phyloP scores from a whole-genome alignment of 768 basidiomycete species.

The Mycena olivaceomarginata region DNA sequence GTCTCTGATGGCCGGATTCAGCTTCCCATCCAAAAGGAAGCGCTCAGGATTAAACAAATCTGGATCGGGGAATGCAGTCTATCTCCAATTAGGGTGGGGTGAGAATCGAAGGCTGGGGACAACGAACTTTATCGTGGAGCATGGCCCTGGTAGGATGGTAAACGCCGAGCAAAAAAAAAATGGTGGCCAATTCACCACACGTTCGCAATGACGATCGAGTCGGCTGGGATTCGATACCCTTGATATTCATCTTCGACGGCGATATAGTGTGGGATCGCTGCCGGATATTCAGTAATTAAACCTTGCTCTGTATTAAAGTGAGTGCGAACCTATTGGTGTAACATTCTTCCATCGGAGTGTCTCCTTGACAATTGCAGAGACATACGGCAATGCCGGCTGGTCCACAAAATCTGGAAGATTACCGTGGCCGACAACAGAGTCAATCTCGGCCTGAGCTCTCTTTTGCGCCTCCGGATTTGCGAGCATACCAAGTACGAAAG shows the following conservation, averaged over 20 bases:
- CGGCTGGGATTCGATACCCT: conserved; percentile 53
- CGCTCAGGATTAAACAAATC: conserved; percentile 55
- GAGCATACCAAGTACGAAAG: conserved; percentile 1
- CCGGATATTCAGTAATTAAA: no score
- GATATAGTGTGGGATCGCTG: no score
- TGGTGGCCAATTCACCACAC: conserved; percentile 46
- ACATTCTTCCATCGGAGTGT: background rate
- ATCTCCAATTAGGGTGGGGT: background rate
- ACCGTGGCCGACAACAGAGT: background rate
- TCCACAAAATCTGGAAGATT: background rate
- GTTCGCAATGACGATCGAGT: conserved; percentile 53
- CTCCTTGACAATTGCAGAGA: background rate
- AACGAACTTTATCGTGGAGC: conserved; percentile 32
- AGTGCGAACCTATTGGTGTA: conserved; percentile 1
- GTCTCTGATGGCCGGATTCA: conserved; percentile 11
- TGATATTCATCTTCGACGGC: conserved; percentile 51
- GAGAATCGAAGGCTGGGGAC: conserved; percentile 24
- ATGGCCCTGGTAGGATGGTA: conserved; percentile 21
- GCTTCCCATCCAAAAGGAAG: conserved; percentile 42
- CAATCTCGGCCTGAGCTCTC: background rate
- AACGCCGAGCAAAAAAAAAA: background rate
- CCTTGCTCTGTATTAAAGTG: no score
- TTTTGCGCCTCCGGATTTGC: background rate
- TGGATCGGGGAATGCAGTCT: conserved; percentile 53
- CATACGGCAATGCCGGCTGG: background rate